Evolutionary conservation across 331 rosid genomes (phyloP).

Genomic region (Rhamnella rubrinervis): DNA sequence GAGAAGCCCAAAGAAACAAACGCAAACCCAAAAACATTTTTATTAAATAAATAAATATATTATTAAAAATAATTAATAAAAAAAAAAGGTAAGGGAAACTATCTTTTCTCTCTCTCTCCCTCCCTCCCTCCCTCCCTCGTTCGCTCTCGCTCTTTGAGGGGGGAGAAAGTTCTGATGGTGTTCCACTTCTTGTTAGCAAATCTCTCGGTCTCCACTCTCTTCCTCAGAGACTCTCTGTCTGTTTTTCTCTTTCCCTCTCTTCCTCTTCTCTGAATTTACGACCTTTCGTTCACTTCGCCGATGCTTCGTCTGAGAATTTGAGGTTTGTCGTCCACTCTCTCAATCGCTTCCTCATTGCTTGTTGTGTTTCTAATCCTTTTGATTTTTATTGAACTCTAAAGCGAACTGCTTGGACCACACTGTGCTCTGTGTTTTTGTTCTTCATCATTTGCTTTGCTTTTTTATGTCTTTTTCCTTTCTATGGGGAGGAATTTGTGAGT

Average conservation of each 20-base stretch:
- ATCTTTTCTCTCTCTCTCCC: slow-evolving; percentile 1
- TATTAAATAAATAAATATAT: not conserved
- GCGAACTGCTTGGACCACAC: not conserved
- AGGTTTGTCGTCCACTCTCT: slow-evolving; percentile 13
- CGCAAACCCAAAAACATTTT: not conserved
- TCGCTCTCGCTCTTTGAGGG: slow-evolving; percentile 17
- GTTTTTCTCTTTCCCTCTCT: slow-evolving; percentile 3
- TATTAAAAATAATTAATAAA: not conserved
- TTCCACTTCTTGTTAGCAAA: slow-evolving; percentile 25
- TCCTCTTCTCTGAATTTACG: not conserved
- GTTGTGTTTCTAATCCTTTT: not conserved
- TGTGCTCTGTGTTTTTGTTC: not conserved
- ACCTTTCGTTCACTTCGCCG: not conserved
- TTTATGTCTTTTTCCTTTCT: not conserved
- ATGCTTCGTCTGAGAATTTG: not conserved
- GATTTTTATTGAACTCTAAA: not conserved
- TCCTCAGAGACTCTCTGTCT: not conserved
- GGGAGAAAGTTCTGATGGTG: slow-evolving; percentile 35
- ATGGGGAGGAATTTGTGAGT: slow-evolving; percentile 6
- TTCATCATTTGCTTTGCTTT: not conserved
- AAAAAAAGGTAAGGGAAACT: not conserved
- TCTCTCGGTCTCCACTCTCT: slow-evolving; percentile 18
- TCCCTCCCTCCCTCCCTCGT: slow-evolving; percentile 2
- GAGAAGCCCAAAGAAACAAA: slow-evolving; percentile 23
- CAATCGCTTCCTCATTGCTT: slow-evolving; percentile 7